Percentiles rank a stretch among this genome's conserved stretches.
Conservation (phyloP, 1,139 yeast genomes). For the Hyphopichia burtonii region DNA sequence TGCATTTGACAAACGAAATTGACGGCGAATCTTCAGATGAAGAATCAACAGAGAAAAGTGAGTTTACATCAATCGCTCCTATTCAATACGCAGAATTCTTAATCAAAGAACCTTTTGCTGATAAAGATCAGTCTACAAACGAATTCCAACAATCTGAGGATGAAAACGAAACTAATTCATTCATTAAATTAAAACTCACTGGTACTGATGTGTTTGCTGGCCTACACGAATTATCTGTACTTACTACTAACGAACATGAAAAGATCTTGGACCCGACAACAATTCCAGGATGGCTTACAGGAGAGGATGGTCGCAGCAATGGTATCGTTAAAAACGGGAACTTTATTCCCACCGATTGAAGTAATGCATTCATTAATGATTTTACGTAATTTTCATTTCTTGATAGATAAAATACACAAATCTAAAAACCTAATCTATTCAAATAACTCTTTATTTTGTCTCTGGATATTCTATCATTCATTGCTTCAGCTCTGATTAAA, state of each 20-base stretch:
- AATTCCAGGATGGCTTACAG: slow-evolving; percentile 78
- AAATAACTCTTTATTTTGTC: slow-evolving; percentile 25
- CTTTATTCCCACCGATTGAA: slow-evolving; percentile 15
- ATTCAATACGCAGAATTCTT: slow-evolving; percentile 50
- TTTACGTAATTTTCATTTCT: not conserved
- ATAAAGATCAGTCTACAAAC: slow-evolving; percentile 1
- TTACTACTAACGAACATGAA: slow-evolving; percentile 21
- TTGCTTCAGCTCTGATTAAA: slow-evolving; percentile 18
- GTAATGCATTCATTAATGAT: not conserved
- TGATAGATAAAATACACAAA: not conserved
- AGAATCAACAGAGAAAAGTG: slow-evolving; percentile 22
- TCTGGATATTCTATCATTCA: slow-evolving; percentile 20
- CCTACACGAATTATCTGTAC: slow-evolving; percentile 64
- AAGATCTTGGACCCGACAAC: slow-evolving; percentile 51
- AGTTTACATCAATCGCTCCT: slow-evolving; percentile 53
- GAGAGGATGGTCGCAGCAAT: slow-evolving; percentile 59
- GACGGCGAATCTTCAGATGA: slow-evolving; percentile 16
- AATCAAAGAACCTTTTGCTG: slow-evolving; percentile 26
- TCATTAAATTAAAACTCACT: slow-evolving; percentile 49
- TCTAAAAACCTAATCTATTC: slow-evolving; percentile 29
- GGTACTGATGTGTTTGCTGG: slow-evolving; percentile 87
- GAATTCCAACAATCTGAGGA: slow-evolving; percentile 1
- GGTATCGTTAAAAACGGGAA: slow-evolving; percentile 51
- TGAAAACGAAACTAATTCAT: slow-evolving; percentile 14
- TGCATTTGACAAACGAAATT: slow-evolving; percentile 10